Evolutionary conservation across 108 stramenopile genomes (phyloP).

Genomic region (Cyclotella cryptica): DNA sequence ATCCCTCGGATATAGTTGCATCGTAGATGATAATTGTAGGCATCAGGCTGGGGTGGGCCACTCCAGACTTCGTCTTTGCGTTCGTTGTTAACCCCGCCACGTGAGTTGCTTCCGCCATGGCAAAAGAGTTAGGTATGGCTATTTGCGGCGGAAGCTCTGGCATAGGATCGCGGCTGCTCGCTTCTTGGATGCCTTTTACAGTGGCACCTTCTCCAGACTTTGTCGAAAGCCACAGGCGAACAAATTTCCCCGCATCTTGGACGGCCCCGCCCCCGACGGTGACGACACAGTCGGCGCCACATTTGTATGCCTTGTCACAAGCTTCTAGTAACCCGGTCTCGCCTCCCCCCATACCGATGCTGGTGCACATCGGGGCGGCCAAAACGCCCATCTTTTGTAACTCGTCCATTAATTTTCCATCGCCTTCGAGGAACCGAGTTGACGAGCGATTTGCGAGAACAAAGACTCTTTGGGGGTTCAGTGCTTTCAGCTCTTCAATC

Average conservation of each 20-base stretch:
- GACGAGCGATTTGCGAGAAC: constrained; percentile 40
- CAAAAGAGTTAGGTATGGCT: constrained; percentile 44
- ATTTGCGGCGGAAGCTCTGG: constrained; percentile 44
- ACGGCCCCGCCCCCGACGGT: constrained; percentile 46
- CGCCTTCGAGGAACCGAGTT: constrained; percentile 20
- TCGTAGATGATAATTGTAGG: constrained; percentile 39
- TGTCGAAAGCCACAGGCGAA: constrained; percentile 42
- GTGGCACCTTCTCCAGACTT: constrained; percentile 15
- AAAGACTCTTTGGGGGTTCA: constrained; percentile 24
- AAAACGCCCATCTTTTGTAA: constrained; percentile 19
- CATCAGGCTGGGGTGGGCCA: constrained; percentile 27
- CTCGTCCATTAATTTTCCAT: constrained; percentile 16
- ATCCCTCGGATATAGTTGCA: constrained; percentile 18
- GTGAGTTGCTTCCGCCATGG: constrained; percentile 49
- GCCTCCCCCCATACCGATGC: constrained; percentile 41
- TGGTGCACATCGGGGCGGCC: constrained; percentile 36
- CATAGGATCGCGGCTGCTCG: constrained; percentile 26
- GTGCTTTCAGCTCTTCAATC: constrained; percentile 7
- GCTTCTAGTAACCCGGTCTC: constrained; percentile 32
- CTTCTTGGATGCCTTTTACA: constrained; percentile 22
- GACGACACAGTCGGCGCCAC: constrained; percentile 34
- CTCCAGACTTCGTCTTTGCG: constrained; percentile 36
- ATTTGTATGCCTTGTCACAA: constrained; percentile 29
- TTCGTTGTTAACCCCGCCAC: constrained; percentile 41
- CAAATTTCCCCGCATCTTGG: constrained; percentile 45